Evolutionary conservation across 2,329 filamentous ascomycete genomes (phyloP).

Genomic region (Talaromyces sp.): DNA sequence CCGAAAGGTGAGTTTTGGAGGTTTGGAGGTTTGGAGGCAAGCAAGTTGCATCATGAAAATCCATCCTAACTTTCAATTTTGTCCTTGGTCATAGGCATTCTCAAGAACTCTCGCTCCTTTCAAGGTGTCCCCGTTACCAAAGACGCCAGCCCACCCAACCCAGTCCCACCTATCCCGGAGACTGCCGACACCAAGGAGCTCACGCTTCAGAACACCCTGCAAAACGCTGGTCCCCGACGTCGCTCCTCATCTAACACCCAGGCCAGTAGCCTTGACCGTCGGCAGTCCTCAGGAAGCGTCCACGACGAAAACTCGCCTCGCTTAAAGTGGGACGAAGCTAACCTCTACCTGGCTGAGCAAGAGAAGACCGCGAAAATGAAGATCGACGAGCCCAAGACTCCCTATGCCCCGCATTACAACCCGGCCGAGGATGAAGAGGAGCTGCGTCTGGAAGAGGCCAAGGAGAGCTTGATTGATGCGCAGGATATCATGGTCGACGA

Average conservation of each 20-base stretch:
- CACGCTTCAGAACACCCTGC: slow-evolving; percentile 89
- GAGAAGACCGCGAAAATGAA: slow-evolving; percentile 97
- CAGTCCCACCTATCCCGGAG: slow-evolving; percentile 44
- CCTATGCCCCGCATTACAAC: slow-evolving; percentile 90
- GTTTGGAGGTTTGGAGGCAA: not conserved
- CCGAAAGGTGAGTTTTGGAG: slow-evolving; percentile 42
- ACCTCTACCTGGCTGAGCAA: slow-evolving; percentile 95
- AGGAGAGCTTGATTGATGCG: slow-evolving; percentile 61
- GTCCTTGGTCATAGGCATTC: slow-evolving; percentile 66
- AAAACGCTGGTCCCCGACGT: slow-evolving; percentile 86
- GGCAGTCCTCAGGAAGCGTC: slow-evolving; percentile 62
- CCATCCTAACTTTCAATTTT: not conserved
- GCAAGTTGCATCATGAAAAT: not conserved
- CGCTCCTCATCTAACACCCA: slow-evolving; percentile 76
- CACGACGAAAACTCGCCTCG: slow-evolving; percentile 69
- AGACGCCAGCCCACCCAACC: slow-evolving; percentile 36
- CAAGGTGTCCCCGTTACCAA: not conserved
- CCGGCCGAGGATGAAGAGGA: slow-evolving; percentile 84
- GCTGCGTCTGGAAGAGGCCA: slow-evolving; percentile 33
- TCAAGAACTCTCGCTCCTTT: slow-evolving; percentile 67
- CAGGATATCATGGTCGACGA: slow-evolving; percentile 71
- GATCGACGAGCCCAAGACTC: slow-evolving; percentile 97
- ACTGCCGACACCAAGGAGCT: slow-evolving; percentile 74
- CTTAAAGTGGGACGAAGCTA: slow-evolving; percentile 98
- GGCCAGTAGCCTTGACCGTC: slow-evolving; percentile 66